phyloP scores from a whole-genome alignment of 2,329 filamentous ascomycete species.

The Diplodia scrobiculata region DNA sequence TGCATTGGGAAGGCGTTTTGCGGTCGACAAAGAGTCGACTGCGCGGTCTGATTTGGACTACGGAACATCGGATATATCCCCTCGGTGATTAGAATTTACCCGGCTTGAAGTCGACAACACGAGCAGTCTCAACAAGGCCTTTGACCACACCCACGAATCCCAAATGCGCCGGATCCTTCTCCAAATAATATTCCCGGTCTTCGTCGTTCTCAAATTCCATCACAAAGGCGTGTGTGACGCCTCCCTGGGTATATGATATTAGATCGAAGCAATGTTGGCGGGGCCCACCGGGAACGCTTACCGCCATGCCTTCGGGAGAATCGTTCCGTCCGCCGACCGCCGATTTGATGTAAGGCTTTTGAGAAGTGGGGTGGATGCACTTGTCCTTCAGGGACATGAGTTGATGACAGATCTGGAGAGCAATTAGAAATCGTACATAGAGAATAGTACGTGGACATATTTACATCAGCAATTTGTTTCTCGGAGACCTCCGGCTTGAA shows the following conservation, averaged over 20 bases:
- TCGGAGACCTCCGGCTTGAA: slow-evolving; percentile 59
- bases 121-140: slow-evolving; percentile 56
- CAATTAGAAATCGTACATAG: slow-evolving; percentile 23
- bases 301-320: slow-evolving; percentile 63
- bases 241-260: slow-evolving; percentile 48
- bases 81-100: slow-evolving; percentile 50
- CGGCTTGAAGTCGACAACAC: slow-evolving; percentile 63
- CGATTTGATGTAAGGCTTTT: slow-evolving; percentile 63
- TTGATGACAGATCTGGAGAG: slow-evolving; percentile 54
- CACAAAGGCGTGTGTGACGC: slow-evolving; percentile 70
- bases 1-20: slow-evolving; percentile 30
- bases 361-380: slow-evolving; percentile 62
- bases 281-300: slow-evolving; percentile 40
- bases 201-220: slow-evolving; percentile 64
- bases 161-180: slow-evolving; percentile 64
- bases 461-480: slow-evolving; percentile 60
- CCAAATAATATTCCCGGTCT: slow-evolving; percentile 69
- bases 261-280: neutral
- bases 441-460: slow-evolving; percentile 5
- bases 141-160: slow-evolving; percentile 60
- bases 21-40: slow-evolving; percentile 2
- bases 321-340: slow-evolving; percentile 63
- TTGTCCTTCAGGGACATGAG: slow-evolving; percentile 61
- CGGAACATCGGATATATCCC: slow-evolving; percentile 28
- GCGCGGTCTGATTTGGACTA: slow-evolving; percentile 16